Conservation (phyloP, 805 yeast genomes). For the Candida easanensis region DNA sequence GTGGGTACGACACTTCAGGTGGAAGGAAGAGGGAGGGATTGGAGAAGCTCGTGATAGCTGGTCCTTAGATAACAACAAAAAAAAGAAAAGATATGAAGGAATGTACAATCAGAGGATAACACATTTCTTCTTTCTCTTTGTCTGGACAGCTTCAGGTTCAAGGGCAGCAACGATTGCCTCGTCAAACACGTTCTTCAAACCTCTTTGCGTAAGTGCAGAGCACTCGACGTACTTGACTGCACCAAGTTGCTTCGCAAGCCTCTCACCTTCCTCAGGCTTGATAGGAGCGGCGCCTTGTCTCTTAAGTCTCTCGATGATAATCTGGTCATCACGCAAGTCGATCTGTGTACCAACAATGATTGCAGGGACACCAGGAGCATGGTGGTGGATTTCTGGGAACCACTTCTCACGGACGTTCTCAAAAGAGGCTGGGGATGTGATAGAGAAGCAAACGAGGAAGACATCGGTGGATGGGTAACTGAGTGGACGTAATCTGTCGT, state of each 20-base stretch:
- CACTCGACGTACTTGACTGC: slow-evolving; percentile 98
- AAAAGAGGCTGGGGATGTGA: slow-evolving; percentile 94
- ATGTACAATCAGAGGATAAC: slow-evolving; percentile 49
- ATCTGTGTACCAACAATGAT: slow-evolving; percentile 96
- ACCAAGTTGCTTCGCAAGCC: slow-evolving; percentile 87
- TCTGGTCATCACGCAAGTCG: slow-evolving; percentile 91
- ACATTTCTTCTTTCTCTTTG: slow-evolving; percentile 74
- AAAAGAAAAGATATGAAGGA: not conserved
- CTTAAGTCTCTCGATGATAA: slow-evolving; percentile 82
- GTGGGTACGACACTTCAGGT: too few species aligned
- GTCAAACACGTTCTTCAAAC: slow-evolving; percentile 96
- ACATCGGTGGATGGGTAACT: slow-evolving; percentile 98
- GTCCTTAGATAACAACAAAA: too few species aligned
- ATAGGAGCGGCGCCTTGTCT: slow-evolving; percentile 90
- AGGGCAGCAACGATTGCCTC: slow-evolving; percentile 98
- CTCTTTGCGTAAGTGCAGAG: slow-evolving; percentile 95
- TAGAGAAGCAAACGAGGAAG: slow-evolving; percentile 92
- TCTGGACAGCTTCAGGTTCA: slow-evolving; percentile 90
- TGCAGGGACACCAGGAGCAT: slow-evolving; percentile 98
- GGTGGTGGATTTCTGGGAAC: slow-evolving; percentile 98
- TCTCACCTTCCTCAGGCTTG: slow-evolving; percentile 83
- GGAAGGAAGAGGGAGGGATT: too few species aligned
- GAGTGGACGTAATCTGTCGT: slow-evolving; percentile 94
- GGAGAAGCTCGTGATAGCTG: too few species aligned
- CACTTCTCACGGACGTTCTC: slow-evolving; percentile 98